Conservation (phyloP, 495 filamentous ascomycete species). For the Podospora bellae-mahoneyi region DNA sequence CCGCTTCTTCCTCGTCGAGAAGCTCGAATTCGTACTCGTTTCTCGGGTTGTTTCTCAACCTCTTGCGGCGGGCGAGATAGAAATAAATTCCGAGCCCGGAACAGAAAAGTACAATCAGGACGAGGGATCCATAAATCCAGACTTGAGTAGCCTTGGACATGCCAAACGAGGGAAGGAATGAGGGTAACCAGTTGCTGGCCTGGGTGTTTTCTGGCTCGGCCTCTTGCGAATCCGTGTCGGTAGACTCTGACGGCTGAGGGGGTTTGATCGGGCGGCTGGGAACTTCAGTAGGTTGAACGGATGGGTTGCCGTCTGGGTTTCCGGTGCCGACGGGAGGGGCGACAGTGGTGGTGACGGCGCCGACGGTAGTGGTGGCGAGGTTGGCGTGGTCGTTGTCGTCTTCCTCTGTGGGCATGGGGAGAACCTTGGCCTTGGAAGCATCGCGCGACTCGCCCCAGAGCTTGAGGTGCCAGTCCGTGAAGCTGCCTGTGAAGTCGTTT, state of each 20-base stretch:
- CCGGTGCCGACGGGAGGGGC: conserved; percentile 28
- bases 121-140: conserved; percentile 90
- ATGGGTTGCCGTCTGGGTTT: conserved; percentile 25
- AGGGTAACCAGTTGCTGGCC: conserved; percentile 64
- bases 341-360: conserved; percentile 41
- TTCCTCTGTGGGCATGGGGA: conserved; percentile 79
- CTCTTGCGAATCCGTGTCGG: conserved; percentile 41
- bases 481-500: conserved; percentile 72
- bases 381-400: conserved; percentile 77
- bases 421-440: conserved; percentile 59
- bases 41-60: conserved; percentile 66
- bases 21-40: conserved; percentile 95
- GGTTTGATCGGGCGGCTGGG: conserved; percentile 70
- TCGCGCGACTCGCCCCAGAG: conserved; percentile 90
- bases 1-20: conserved; percentile 76
- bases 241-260: conserved; percentile 33
- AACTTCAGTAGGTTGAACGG: conserved; percentile 62
- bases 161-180: conserved; percentile 93
- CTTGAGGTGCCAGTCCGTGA: conserved; percentile 89
- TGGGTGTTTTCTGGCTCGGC: conserved; percentile 33
- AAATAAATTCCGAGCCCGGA: conserved; percentile 74
- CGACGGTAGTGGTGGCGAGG: conserved; percentile 42
- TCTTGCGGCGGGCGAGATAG: conserved; percentile 71
- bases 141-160: conserved; percentile 82
- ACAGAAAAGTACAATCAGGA: conserved; percentile 82